Evolutionary conservation across 176 grass and related monocot species (phyloP).

Genomic region (Carex scoparia): DNA sequence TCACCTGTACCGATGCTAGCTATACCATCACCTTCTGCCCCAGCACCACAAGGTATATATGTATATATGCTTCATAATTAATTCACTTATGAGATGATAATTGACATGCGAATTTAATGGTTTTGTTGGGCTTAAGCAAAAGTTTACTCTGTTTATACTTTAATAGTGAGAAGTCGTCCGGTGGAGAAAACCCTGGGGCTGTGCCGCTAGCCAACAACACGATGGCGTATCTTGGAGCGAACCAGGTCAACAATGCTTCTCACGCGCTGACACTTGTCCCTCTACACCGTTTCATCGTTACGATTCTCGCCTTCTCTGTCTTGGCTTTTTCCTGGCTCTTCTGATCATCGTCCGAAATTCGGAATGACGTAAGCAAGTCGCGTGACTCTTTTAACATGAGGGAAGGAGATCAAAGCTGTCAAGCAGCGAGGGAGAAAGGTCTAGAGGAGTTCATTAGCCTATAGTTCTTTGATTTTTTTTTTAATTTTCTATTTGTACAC

Average conservation of each 20-base stretch:
- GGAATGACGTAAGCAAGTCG: no score
- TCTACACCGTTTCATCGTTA: background rate
- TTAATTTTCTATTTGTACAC: background rate
- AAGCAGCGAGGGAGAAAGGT: background rate
- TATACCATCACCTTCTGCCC: conserved; percentile 65
- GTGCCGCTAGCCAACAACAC: conserved; percentile 34
- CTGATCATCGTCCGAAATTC: background rate
- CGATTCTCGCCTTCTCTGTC: background rate
- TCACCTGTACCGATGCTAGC: conserved; percentile 45
- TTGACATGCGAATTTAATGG: background rate
- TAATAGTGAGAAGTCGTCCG: conserved; percentile 48
- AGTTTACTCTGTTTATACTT: background rate
- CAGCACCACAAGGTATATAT: conserved; percentile 28
- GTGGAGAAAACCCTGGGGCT: conserved; percentile 33
- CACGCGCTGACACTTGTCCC: background rate
- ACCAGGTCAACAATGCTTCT: conserved; percentile 1
- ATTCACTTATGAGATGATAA: background rate
- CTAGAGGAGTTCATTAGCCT: background rate
- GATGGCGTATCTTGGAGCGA: conserved; percentile 40
- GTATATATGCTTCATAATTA: background rate
- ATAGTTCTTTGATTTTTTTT: background rate
- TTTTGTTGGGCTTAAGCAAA: background rate
- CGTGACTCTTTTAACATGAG: no score
- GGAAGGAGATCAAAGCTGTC: background rate
- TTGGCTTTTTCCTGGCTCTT: background rate